phyloP scores from a whole-genome alignment of 192 early-diverging fungal species.

The Spizellomyces punctatus region DNA sequence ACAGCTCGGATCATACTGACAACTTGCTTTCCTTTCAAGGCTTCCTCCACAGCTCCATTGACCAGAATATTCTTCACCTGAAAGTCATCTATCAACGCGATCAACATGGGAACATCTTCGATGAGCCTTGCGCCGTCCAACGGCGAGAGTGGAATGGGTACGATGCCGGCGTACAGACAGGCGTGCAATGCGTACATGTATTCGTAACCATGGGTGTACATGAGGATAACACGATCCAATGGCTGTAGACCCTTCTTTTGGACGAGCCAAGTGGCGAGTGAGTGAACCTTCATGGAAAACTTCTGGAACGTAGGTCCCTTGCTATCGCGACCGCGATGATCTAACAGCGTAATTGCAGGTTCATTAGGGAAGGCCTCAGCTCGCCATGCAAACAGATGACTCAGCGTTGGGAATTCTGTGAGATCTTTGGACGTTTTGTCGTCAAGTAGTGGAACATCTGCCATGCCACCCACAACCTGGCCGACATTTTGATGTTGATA shows the following conservation, averaged over 20 bases:
- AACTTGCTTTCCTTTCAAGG: slow-evolving; percentile 66
- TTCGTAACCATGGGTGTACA: slow-evolving; percentile 71
- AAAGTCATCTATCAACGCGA: slow-evolving; percentile 66
- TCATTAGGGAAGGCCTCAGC: slow-evolving; percentile 66
- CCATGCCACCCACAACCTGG: slow-evolving; percentile 57
- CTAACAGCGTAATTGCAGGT: slow-evolving; percentile 59
- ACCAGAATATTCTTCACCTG: slow-evolving; percentile 60
- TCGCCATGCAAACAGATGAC: slow-evolving; percentile 77
- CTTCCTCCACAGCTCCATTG: slow-evolving; percentile 65
- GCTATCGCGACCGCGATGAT: slow-evolving; percentile 59
- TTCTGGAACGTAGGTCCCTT: slow-evolving; percentile 74
- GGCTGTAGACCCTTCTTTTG: slow-evolving; percentile 61
- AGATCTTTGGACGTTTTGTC: slow-evolving; percentile 73
- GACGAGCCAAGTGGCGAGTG: slow-evolving; percentile 62
- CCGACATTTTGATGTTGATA: slow-evolving; percentile 13
- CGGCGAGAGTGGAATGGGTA: slow-evolving; percentile 70
- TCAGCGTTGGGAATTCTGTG: slow-evolving; percentile 64
- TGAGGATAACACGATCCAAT: slow-evolving; percentile 62
- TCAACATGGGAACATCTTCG: slow-evolving; percentile 71
- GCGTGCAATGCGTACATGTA: slow-evolving; percentile 73
- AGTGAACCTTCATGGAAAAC: slow-evolving; percentile 65
- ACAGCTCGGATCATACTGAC: slow-evolving; percentile 56
- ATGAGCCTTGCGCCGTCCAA: slow-evolving; percentile 63
- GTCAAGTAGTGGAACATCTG: slow-evolving; percentile 66
- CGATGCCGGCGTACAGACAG: slow-evolving; percentile 76